Base-by-base conservation (phyloP, 441 rosid genomes). In the Populus hybrid region DNA sequence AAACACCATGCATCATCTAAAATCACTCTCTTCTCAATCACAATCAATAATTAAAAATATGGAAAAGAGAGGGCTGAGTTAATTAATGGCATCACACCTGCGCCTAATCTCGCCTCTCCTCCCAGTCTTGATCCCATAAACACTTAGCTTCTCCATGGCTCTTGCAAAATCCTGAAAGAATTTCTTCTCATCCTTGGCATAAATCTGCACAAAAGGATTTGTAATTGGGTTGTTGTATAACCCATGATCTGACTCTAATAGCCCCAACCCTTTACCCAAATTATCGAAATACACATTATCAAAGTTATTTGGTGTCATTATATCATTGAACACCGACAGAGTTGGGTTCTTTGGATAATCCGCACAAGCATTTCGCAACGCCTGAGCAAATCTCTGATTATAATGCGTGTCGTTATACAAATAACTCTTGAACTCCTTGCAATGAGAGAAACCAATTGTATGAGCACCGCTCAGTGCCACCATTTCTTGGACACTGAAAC, bases 361-460 rank as follows among this genome's bases (percentile, higher is more conserved):
- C 5, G 78, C 88, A 69, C 97, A 93, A 0, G 89, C 85, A 66
- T 81, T 82, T 78, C 79, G 83, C 36, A 91, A 67, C 32, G 79
- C 86, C 34, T 74, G 65, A 10, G 89, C 91, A 72, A 80, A 89
- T 74, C 73, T 75, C 3, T 76, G 78, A 14, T 81, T 77, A 6
- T 69, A 80, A 35, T 79, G 75, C 50, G 87, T 86, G 73, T 66
- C 78, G 75, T 84, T 83, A 70, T 80, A 85, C 73, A 93, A 19
- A 35, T 82, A 68, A 23, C 71, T 53, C 6, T 83, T 85, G 80
- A 91, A 91, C 79, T 93, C 92, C 73, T 84, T 87, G 83, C 98
- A 90, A 28, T 93, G 98, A 0, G 95, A 77, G 86, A 93, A 93
- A 3, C 98, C 97, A 11, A 93, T 87, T 6, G 98, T 91, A 82